Evolutionary conservation across 2,329 filamentous ascomycete genomes (phyloP), one percentile per base, ranked within the genome.

Genomic region (Trichoderma arundinaceum): DNA sequence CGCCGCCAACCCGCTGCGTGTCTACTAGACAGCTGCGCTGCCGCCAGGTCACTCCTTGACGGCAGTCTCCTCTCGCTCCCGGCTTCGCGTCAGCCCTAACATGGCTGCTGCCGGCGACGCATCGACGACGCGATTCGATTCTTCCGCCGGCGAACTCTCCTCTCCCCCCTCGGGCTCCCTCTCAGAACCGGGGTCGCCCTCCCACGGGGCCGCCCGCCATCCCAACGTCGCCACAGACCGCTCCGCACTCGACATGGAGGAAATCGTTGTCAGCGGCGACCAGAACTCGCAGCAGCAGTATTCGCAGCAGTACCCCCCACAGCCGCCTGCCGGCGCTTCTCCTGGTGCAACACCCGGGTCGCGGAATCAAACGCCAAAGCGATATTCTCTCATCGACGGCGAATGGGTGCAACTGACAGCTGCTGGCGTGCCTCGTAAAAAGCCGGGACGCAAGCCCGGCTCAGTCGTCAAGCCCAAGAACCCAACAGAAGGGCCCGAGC

Each of bases 371-470:
- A 67, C 74, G 10, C 71, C 72, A 17, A 78, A 74, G 68, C 70
- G 72, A 44, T 79, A 73, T 46, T 75, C 73, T 12, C 63, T 72
- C n/a, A 72, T 78, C 68, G 74, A 82, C 68, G 74, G 80, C 68
- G 69, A 78, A 71, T 76, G 76, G 70, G 81, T 83, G 33, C 81
- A 80, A 68, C 76, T 88, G 60, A 88, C 85, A 0, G 85, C 85
- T 32, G 85, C 85, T 59, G 86, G 86, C 10, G 73, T 86, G 7
- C 85, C 86, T 0, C 78, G 86, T 4, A 88, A 88, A 77, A 90
- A 89, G 77, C 86, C 87, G 19, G 87, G 86, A 22, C 83, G 87
- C 57, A 90, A 90, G 73, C 86, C 87, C 72, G 90, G 83, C 73
- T 85, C 79, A 67, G 83, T 78, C 63, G 75, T 82, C 56, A 84